These are phyloP conservation scores for Metarhizium robertsii DNA, from an alignment of 2,329 filamentous ascomycete genomes.

Conservation along the genomic window DNA sequence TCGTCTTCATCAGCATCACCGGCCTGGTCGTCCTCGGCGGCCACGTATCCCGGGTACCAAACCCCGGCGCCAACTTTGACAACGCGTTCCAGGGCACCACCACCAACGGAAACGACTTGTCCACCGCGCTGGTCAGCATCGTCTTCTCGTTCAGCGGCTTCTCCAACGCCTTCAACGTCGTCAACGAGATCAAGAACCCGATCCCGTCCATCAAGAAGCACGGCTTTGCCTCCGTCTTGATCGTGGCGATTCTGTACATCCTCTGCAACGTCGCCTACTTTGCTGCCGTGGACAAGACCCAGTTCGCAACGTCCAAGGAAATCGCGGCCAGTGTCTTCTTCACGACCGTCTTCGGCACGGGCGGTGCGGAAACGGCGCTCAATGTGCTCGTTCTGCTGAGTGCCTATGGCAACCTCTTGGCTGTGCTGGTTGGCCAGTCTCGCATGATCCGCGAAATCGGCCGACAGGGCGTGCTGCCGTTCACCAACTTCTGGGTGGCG, in stretches of 20 bases:
- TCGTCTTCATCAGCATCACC: conserved; percentile 53
- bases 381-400: conserved; percentile 49
- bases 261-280: conserved; percentile 54
- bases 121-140: conserved; percentile 45
- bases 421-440: too few relatives aligned
- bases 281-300: conserved; percentile 29
- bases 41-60: conserved; percentile 11
- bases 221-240: conserved; percentile 37
- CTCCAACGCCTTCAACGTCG: conserved; percentile 51
- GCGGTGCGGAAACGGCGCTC: conserved; percentile 38
- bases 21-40: conserved; percentile 50
- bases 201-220: conserved; percentile 42
- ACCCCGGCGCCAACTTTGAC: too few relatives aligned
- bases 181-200: conserved; percentile 39
- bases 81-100: too few relatives aligned
- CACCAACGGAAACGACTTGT: conserved; percentile 22
- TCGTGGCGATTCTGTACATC: conserved; percentile 46
- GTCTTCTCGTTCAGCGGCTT: conserved; percentile 50
- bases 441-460: too few relatives aligned
- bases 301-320: conserved; percentile 21
- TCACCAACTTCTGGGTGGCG: conserved; percentile 51
- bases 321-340: conserved; percentile 49
- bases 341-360: conserved; percentile 41
- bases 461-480: conserved; percentile 14
- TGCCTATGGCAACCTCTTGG: conserved; percentile 45